Conservation (phyloP, 2,329 filamentous ascomycete species). For the Stachybotrys chlorohalonatus region DNA sequence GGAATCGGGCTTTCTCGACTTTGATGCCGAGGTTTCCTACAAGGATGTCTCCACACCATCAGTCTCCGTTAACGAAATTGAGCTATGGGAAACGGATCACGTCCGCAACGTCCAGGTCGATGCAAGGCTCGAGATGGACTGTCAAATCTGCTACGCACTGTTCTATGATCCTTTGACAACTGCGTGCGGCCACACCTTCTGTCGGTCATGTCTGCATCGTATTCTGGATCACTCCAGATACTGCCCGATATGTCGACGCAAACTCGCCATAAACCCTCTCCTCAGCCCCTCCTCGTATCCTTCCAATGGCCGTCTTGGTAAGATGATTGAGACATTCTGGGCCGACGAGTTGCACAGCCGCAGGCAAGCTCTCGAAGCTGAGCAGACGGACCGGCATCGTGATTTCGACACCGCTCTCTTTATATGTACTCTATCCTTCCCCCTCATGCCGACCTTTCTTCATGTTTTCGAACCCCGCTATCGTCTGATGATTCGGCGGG, state of each 20-base stretch:
- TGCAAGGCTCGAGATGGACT: conserved; percentile 67
- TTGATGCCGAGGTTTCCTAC: conserved; percentile 47
- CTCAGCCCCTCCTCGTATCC: conserved; percentile 31
- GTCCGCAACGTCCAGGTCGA: conserved; percentile 51
- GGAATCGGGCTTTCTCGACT: conserved; percentile 48
- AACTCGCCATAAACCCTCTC: conserved; percentile 41
- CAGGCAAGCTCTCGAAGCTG: conserved; percentile 42
- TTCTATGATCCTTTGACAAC: conserved; percentile 79
- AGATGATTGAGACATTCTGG: conserved; percentile 61
- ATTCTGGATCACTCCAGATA: conserved; percentile 68
- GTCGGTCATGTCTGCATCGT: conserved; percentile 66
- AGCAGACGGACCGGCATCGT: conserved; percentile 46
- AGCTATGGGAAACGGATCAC: conserved; percentile 7
- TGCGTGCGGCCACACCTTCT: conserved; percentile 83
- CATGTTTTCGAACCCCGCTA: conserved; percentile 93
- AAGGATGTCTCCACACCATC: conserved; percentile 16
- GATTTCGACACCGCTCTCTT: conserved; percentile 64
- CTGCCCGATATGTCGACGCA: conserved; percentile 73
- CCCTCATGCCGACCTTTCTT: conserved; percentile 74
- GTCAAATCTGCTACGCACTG: conserved; percentile 77
- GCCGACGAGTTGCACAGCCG: conserved; percentile 54
- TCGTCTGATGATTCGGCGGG: conserved; percentile 77
- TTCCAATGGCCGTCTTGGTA: conserved; percentile 53
- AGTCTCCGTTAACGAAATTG: conserved; percentile 15
- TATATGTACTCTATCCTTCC: conserved; percentile 74